phyloP scores from a whole-genome alignment of 257 asterid species.

The Penstemon eatonii region DNA sequence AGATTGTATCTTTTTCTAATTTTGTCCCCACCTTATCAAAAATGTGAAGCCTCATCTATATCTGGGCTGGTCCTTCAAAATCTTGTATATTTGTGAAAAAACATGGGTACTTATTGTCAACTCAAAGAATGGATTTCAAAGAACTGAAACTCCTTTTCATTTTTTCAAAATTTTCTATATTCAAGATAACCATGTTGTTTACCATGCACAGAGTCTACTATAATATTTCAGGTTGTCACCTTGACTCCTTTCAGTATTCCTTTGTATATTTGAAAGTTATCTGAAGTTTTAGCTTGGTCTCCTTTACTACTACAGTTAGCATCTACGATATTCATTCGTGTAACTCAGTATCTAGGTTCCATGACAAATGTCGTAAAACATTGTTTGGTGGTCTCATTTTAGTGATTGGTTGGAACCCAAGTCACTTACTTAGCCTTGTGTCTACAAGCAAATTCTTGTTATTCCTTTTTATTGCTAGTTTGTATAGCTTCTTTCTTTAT shows the following conservation, averaged over 20 bases:
- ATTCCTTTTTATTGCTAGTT: conserved; percentile 12
- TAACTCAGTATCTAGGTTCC: not conserved
- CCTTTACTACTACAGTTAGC: not conserved
- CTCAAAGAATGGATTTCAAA: not conserved
- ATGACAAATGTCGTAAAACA: not conserved
- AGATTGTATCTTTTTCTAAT: not conserved
- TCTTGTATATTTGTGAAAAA: conserved; percentile 1
- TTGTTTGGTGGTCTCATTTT: not conserved
- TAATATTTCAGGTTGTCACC: not conserved
- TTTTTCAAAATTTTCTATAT: conserved; percentile 2
- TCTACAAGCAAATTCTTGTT: conserved; percentile 7
- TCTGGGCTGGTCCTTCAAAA: conserved; percentile 18
- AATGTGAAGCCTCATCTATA: not conserved
- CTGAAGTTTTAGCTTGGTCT: not conserved
- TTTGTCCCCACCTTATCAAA: not conserved
- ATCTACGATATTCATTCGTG: not conserved
- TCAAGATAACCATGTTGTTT: not conserved
- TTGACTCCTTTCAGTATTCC: not conserved
- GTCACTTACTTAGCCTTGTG: conserved; percentile 1
- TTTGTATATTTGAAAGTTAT: not conserved
- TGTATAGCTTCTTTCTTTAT: conserved; percentile 13
- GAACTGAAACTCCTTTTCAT: conserved; percentile 1
- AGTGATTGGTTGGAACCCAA: conserved; percentile 12
- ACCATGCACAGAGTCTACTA: not conserved
- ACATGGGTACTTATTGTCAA: not conserved